phyloP scores from a whole-genome alignment of 2,329 filamentous ascomycete species.

The Trichoderma afroharzianum region DNA sequence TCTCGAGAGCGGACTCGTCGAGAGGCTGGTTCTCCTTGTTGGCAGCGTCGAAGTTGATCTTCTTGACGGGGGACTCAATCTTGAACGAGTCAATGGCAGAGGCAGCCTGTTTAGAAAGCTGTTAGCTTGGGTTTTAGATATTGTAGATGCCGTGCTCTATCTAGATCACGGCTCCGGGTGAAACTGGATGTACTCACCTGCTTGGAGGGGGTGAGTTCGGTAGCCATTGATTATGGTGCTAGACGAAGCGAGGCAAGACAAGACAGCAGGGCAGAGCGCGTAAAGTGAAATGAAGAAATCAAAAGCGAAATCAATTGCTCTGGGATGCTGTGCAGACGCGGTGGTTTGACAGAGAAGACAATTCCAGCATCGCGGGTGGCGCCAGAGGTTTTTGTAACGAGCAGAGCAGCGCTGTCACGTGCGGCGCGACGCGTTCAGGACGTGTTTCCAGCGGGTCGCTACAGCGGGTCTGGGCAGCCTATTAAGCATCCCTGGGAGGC shows the following conservation, averaged over 20 bases:
- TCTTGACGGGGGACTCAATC: conserved; percentile 91
- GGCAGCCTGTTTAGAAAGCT: conserved; percentile 61
- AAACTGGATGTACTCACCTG: neutral
- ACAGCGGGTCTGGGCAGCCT: conserved; percentile 26
- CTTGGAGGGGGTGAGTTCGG: neutral
- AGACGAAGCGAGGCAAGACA: conserved; percentile 17
- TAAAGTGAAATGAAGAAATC: conserved; percentile 14
- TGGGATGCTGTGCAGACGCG: conserved; percentile 28
- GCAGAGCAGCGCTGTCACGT: conserved; percentile 37
- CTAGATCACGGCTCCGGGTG: neutral
- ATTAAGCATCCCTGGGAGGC: conserved; percentile 6
- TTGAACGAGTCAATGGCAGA: conserved; percentile 83
- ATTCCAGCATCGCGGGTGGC: conserved; percentile 24
- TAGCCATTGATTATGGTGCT: conserved; percentile 23
- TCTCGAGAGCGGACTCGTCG: conserved; percentile 47
- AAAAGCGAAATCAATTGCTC: conserved; percentile 13
- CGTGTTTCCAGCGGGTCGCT: conserved; percentile 25
- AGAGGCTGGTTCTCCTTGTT: conserved; percentile 79
- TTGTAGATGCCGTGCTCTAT: neutral
- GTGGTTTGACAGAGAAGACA: conserved; percentile 25
- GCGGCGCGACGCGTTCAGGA: conserved; percentile 33
- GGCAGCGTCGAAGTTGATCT: conserved; percentile 69
- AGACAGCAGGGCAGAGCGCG: conserved; percentile 21
- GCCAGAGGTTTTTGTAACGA: conserved; percentile 38
- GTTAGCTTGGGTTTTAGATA: conserved; percentile 13